Evolutionary conservation across 345 rosid species (phyloP).

Genomic region (Eucalyptus cladocalyx): DNA sequence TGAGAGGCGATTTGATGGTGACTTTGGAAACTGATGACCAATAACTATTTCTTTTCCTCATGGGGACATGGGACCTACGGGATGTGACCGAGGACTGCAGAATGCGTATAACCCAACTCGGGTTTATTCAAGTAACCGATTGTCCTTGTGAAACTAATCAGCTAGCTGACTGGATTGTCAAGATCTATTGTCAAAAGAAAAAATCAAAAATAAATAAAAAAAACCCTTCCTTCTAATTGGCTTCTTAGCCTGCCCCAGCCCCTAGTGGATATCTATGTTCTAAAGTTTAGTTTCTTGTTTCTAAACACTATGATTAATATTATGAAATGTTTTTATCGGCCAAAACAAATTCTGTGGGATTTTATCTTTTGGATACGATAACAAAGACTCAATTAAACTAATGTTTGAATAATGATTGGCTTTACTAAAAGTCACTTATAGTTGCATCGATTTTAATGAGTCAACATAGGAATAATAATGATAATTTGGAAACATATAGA

Average conservation of each 20-base stretch:
- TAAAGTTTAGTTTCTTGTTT: neutral
- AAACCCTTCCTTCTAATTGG: neutral
- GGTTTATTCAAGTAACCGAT: neutral
- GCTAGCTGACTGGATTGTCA: neutral
- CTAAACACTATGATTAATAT: neutral
- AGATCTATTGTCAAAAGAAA: too few species aligned
- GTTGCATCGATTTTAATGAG: neutral
- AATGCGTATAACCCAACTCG: neutral
- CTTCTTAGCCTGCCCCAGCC: neutral
- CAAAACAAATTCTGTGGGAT: neutral
- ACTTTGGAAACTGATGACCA: neutral
- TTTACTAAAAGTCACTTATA: neutral
- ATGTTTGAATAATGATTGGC: neutral
- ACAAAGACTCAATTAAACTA: neutral
- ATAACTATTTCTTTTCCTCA: too few species aligned
- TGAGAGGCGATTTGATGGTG: neutral
- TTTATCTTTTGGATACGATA: neutral
- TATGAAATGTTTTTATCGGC: neutral
- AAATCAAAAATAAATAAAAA: neutral
- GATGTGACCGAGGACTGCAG: neutral
- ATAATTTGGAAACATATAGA: neutral
- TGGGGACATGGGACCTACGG: neutral
- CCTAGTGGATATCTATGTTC: neutral
- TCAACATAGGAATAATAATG: neutral
- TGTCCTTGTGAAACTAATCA: neutral